Base-by-base conservation (phyloP, 2,329 filamentous ascomycete species). In the Pseudocercospora fuligena region DNA sequence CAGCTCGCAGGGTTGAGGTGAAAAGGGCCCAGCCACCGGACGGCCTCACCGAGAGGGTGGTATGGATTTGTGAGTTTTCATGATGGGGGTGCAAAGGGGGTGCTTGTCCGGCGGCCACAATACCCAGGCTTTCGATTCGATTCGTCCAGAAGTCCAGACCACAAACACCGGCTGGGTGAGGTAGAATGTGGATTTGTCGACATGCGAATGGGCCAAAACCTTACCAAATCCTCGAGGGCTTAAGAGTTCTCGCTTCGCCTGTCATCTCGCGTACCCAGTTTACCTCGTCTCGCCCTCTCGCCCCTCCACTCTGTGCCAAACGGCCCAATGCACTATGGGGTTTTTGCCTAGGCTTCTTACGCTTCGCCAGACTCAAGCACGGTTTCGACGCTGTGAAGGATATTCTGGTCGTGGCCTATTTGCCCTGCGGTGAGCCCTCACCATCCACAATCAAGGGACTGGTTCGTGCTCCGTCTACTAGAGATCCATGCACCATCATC, bases 261-360 rank as follows among this genome's bases (percentile, higher is more conserved):
- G 36, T 40, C 36, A 40, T 40, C 36, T 40, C 36, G 51, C 51
- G 21, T 54, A 54, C 51, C 51, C 21, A 16, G 51, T 25, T 23
- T 54, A 54, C 51, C 4, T 54, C 25, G 16, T 54, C 25, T n/a
- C 25, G 14, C 51, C 23, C 51, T 54, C 51, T 54, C 51, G 14
- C 51, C 4, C 21, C 51, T 54, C 51, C 51, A 14, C 51, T 54
- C 7, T 54, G 16, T 29, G 51, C 51, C 51, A 54, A 54, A 54
- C 25, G 51, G 51, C 51, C 51, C 51, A n/a, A 54, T n/a, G 51
- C 51, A 54, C 51, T 49, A 49, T 49, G n/a, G n/a, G n/a, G n/a
- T 11, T 25, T 54, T 54, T 54, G 51, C 25, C 25, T 27, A 54
- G 51, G 51, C 51, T 54, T 54, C 3, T 54, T 54, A 54, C 51